Evolutionary conservation across 2,329 filamentous ascomycete species (phyloP), one percentile per base, ranked within the genome.

Genomic region (Aspergillus spinulosporus): DNA sequence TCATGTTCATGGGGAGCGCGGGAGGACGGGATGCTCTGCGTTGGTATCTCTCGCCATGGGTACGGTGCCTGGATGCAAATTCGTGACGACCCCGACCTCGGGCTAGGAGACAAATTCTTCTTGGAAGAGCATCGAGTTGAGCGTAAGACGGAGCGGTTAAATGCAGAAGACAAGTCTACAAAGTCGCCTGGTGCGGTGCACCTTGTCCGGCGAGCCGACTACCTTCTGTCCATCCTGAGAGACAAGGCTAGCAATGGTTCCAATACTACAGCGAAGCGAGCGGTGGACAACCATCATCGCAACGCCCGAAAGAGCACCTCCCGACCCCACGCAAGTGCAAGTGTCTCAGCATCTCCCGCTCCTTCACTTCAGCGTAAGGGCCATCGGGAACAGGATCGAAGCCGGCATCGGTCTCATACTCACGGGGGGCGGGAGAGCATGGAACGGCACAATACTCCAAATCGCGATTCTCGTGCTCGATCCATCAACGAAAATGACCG

Each of bases 151-250:
- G 92, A 97, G 73, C 88, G 94, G 36, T 77, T 84, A 61, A 86
- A 86, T 66, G 81, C 81, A 14, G 89, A 74, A n/a, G 71, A 73
- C 29, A 77, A 76, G 57, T 66, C 74, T 29, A 77, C 76, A 36
- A 95, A 96, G 68, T 96, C 93, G 2, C 94, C 94, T 3, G 94
- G 94, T n/a, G 93, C 94, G 21, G 94, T 99, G 29, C 94, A 99
- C 71, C 85, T 99, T 44, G 93, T 97, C 52, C 90, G 94, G 47
- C 89, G 94, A 57, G 90, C 93, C 7, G 94, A 97, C 68, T 99
- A 99, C 69, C 83, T 99, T 11, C 82, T 99, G 40, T 96, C 92
- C n/a, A 92, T 99, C 1, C 79, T 99, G 59, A 91, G 93, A 69
- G 90, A 96, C 68, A 91, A 95, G 73, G 88, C 86, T 2, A 86